These are phyloP conservation scores for Collybia nuda DNA, from an alignment of 768 basidiomycete species.

Conservation along the genomic window DNA sequence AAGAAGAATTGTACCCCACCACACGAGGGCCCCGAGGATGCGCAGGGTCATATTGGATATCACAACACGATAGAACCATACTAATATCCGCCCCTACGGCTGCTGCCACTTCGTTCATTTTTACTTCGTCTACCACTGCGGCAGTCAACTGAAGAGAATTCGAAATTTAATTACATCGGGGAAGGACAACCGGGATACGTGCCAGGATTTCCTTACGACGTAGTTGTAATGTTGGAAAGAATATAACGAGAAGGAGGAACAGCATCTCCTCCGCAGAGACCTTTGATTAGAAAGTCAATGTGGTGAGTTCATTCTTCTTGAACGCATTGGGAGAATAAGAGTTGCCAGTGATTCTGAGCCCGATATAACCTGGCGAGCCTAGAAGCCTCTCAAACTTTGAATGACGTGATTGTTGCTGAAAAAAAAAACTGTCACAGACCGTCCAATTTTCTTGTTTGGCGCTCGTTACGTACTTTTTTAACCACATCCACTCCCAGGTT, in stretches of 20 bases:
- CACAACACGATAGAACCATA: no score
- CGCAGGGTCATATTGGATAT: no score
- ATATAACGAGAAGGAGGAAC: constrained; percentile 14
- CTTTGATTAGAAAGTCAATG: constrained; percentile 10
- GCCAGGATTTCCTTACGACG: constrained; percentile 9
- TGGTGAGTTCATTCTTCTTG: constrained; percentile 13
- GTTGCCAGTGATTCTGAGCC: constrained; percentile 8
- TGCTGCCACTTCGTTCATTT: not conserved
- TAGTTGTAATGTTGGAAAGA: constrained; percentile 10
- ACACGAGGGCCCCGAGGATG: no score
- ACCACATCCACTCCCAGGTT: constrained; percentile 15
- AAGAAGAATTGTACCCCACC: no score
- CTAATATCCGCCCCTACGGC: not conserved
- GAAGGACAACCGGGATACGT: not conserved
- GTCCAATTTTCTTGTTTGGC: constrained; percentile 11
- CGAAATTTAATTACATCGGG: not conserved
- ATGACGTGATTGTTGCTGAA: not conserved
- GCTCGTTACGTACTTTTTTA: constrained; percentile 8
- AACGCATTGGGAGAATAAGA: constrained; percentile 10
- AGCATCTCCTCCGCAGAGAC: constrained; percentile 15
- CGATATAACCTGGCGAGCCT: constrained; percentile 7
- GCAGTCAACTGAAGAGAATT: not conserved
- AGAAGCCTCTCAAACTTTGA: not conserved
- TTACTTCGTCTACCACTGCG: not conserved
- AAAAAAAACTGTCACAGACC: constrained; percentile 10